A percentile compares a stretch with the other conserved stretches of the same genome.
Conservation (phyloP, 129 eudicot genomes). For the Gnaphalium uliginosum region DNA sequence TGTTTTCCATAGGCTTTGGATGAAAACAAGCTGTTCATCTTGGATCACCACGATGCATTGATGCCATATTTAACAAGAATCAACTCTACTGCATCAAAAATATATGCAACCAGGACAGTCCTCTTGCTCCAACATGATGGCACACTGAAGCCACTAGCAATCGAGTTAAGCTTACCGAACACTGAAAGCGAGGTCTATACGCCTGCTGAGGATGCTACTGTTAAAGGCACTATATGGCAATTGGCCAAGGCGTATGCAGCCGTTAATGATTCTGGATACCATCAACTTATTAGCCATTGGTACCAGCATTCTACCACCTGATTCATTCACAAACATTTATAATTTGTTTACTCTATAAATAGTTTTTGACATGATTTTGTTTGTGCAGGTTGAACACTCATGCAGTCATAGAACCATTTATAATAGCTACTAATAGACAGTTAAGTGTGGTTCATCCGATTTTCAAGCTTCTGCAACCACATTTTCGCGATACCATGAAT, state of each 20-base stretch:
- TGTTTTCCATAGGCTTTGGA: constrained; percentile 61
- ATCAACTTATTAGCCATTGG: constrained; percentile 98
- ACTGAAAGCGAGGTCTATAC: constrained; percentile 61
- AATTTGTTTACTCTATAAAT: background rate
- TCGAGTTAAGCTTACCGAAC: constrained; percentile 79
- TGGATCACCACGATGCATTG: constrained; percentile 83
- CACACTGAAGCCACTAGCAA: constrained; percentile 80
- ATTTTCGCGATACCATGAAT: constrained; percentile 84
- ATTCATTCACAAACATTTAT: background rate
- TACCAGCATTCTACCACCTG: constrained; percentile 21
- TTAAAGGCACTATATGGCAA: constrained; percentile 66
- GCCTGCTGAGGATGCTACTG: constrained; percentile 49
- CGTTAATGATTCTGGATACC: constrained; percentile 92
- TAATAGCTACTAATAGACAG: constrained; percentile 75
- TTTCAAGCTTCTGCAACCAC: constrained; percentile 82
- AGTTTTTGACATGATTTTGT: background rate
- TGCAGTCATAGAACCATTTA: constrained; percentile 86
- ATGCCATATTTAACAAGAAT: constrained; percentile 79
- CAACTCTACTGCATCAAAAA: constrained; percentile 63
- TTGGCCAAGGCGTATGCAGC: constrained; percentile 94
- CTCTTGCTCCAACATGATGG: constrained; percentile 69
- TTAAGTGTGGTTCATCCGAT: constrained; percentile 86
- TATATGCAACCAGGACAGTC: constrained; percentile 78
- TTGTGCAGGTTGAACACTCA: constrained; percentile 81
- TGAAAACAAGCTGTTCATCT: constrained; percentile 64